Base-by-base conservation (phyloP, 2,329 filamentous ascomycete species). In the Aspergillus terreus region DNA sequence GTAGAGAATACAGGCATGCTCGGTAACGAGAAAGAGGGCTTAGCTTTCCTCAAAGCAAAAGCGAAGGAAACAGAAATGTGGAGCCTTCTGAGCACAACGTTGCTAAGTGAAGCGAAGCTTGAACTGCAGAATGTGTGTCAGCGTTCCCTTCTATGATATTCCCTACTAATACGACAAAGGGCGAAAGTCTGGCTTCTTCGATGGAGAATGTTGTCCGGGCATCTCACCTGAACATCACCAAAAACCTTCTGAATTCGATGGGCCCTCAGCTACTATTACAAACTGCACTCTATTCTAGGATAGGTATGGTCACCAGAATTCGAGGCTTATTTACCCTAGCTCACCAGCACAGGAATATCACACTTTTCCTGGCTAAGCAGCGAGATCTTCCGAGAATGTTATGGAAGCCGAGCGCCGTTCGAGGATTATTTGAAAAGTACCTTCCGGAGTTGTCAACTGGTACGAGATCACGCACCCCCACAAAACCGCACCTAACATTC, bases 21-120 rank as follows among this genome's bases (percentile, higher is more conserved):
- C 7, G 89, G 86, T 0, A 86, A 84, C 32, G 88, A 91, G 48
- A 87, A 87, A 58, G 91, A 96, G 65, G 90, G 85, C 1, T 78
- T 96, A 6, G 80, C 84, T 0, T 96, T 94, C 62, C 79, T 97
- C 36, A 90, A 92, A 57, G 82, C 85, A 14, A 94, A 94, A 68
- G 88, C 92, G 2, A 91, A 86, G 63, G 92, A 96, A 64, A 83
- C 84, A 1, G 88, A 89, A 50, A 92, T 94, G 82, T 94, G 89
- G 82, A 84, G 85, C 47, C 75, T 96, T 2, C 84, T 92, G 74
- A 90, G 88, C 64, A 91, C 90, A 2, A 88, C 90, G 1, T 75
- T 96, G 12, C 77, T 96, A 48, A 91, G 87, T 60, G 92, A 97
- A 70, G 90, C 91, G 2, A 95, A 92, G 66, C 75, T 95, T 40